Evolutionary conservation across 345 rosid species (phyloP).

Genomic region (Euphorbia lathyris): DNA sequence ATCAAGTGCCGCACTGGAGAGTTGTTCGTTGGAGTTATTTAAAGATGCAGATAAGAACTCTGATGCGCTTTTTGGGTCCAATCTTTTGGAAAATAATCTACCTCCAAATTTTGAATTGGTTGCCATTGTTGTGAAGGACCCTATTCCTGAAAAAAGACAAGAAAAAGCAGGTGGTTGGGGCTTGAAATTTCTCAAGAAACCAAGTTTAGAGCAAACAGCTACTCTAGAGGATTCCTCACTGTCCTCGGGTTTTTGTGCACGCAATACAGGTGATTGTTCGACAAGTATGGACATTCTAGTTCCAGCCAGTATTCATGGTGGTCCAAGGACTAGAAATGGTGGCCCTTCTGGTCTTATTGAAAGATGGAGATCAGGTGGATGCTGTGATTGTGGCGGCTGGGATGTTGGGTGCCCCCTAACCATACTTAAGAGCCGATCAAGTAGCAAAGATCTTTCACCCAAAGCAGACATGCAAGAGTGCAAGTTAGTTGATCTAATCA

Average conservation of each 20-base stretch:
- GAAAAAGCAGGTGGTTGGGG: conserved; percentile 87
- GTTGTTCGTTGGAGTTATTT: conserved; percentile 46
- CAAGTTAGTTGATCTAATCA: conserved; percentile 57
- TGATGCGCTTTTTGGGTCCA: conserved; percentile 32
- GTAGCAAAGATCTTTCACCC: conserved; percentile 31
- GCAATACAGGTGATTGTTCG: conserved; percentile 32
- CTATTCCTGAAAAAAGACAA: conserved; percentile 29
- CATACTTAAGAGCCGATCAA: conserved; percentile 42
- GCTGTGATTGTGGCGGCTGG: conserved; percentile 98
- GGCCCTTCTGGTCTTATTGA: conserved; percentile 76
- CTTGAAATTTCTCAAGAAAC: conserved; percentile 74
- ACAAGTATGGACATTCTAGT: conserved; percentile 62
- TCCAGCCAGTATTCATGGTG: conserved; percentile 92
- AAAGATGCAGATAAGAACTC: conserved; percentile 34
- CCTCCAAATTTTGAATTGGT: conserved; percentile 71
- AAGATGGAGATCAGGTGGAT: conserved; percentile 89
- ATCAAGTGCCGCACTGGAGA: conserved; percentile 45
- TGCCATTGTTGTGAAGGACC: conserved; percentile 71
- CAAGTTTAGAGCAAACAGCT: conserved; percentile 21
- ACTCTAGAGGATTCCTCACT: conserved; percentile 21
- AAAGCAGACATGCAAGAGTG: conserved; percentile 39
- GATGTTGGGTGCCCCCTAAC: conserved; percentile 82
- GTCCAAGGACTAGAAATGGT: conserved; percentile 56
- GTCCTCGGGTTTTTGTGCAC: conserved; percentile 27
- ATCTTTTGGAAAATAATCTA: conserved; percentile 44